Conservation (phyloP, 805 yeast species). For the Pichia ethanolica region DNA sequence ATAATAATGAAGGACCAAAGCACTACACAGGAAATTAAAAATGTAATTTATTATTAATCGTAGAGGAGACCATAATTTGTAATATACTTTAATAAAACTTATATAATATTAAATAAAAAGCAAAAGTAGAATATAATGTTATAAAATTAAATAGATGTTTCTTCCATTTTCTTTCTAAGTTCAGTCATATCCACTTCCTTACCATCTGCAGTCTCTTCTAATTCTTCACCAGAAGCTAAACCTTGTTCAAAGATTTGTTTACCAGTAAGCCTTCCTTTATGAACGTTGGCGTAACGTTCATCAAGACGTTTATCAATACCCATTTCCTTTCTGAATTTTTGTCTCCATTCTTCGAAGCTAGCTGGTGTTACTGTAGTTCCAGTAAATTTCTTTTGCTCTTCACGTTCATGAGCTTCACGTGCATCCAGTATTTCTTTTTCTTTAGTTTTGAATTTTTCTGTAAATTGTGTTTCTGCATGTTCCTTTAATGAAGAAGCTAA, state of each 20-base stretch:
- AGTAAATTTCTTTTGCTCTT: constrained; percentile 81
- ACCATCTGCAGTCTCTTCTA: constrained; percentile 32
- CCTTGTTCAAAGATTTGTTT: constrained; percentile 87
- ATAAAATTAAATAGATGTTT: constrained; percentile 3
- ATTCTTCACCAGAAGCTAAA: constrained; percentile 62
- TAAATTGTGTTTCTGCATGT: constrained; percentile 63
- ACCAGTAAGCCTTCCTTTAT: constrained; percentile 77
- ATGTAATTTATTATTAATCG: no score
- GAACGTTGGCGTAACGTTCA: constrained; percentile 47
- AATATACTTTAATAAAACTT: no score
- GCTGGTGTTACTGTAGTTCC: constrained; percentile 88
- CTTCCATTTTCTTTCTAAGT: constrained; percentile 13
- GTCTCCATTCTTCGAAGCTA: constrained; percentile 68
- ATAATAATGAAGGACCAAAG: no score
- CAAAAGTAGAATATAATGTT: no score
- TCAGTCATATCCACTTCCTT: constrained; percentile 14
- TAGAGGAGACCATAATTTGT: no score
- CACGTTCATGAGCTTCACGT: constrained; percentile 57
- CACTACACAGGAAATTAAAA: no score
- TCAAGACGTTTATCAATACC: constrained; percentile 54
- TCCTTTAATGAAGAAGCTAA: constrained; percentile 74
- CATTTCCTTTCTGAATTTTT: constrained; percentile 61
- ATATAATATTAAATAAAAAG: no score
- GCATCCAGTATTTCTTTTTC: constrained; percentile 55
- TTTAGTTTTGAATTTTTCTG: constrained; percentile 42